Evolutionary conservation across 2,329 filamentous ascomycete genomes (phyloP), one percentile per base, ranked within the genome.

Genomic region (Sporothrix curviconia): DNA sequence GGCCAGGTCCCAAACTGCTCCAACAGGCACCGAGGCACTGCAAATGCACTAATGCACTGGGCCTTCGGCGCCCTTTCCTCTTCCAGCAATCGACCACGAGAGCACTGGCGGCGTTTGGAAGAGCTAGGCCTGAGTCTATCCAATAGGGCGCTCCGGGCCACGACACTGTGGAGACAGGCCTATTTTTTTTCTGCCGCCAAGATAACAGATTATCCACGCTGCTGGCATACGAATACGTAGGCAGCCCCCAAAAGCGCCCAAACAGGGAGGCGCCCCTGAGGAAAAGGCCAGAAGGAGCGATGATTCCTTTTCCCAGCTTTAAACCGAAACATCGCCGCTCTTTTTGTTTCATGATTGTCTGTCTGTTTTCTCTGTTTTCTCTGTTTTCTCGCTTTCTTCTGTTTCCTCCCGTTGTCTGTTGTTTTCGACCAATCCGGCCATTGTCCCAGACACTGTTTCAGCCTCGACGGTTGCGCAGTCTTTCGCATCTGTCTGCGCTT

Each of bases 1-100:
- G n/a, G n/a, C n/a, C n/a, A n/a, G n/a, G n/a, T n/a, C n/a, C n/a
- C n/a, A n/a, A n/a, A n/a, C n/a, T n/a, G n/a, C n/a, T n/a, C 9
- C n/a, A 2, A 19, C 19, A 49, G 40, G 44, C 17, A 15, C 24
- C 46, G 14, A 34, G 30, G 34, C 34, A 40, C 34, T n/a, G 49
- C 36, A 7, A 37, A 4, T 25, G n/a, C n/a, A 50, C n/a, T 50
- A 36, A 19, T 22, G 9, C 17, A 17, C 7, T 44, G 12, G 17
- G 11, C 11, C 19, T 17, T 40, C 32, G n/a, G 46, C 28, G n/a
- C 15, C 46, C 19, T 44, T 57, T 50, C 55, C 55, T 44, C 11
- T 52, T 57, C 32, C n/a, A 53, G 40, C 40, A 47, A 57, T 19
- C 28, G 24, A 40, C 47, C 55, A 57, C 55, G 55, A 57, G 55